Evolutionary conservation across 2,329 filamentous ascomycete genomes (phyloP).

Genomic region (Alternaria incomplexa): DNA sequence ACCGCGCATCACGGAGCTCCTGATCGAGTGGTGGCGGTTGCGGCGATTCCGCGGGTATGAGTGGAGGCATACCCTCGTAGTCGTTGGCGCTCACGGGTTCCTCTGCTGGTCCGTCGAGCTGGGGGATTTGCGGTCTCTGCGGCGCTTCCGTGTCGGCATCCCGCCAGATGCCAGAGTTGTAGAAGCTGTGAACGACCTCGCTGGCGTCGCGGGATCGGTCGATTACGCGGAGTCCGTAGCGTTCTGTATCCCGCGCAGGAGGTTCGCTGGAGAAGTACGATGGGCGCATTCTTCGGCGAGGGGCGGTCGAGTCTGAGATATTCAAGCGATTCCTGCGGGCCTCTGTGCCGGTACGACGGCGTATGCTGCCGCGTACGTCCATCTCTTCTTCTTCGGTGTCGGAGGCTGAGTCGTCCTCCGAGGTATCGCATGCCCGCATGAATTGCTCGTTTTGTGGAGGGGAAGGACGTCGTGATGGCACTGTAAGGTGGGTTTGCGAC

Average conservation of each 20-base stretch:
- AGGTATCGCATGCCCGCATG: constrained; percentile 61
- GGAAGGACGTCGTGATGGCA: constrained; percentile 41
- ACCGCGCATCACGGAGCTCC: constrained; percentile 69
- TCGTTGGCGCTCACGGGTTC: constrained; percentile 24
- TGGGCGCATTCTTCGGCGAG: constrained; percentile 23
- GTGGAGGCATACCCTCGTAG: constrained; percentile 21
- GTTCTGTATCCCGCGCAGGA: constrained; percentile 32
- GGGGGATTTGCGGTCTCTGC: constrained; percentile 12
- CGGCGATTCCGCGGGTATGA: constrained; percentile 10
- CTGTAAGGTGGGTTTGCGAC: constrained; percentile 48
- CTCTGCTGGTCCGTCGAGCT: constrained; percentile 26
- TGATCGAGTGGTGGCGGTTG: constrained; percentile 34
- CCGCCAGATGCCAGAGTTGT: constrained; percentile 15
- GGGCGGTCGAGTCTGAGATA: constrained; percentile 8
- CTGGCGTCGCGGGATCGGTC: constrained; percentile 37
- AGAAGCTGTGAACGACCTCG: constrained; percentile 38
- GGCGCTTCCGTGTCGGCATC: constrained; percentile 6
- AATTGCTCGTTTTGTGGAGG: constrained; percentile 47
- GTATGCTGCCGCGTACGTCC: constrained; percentile 12
- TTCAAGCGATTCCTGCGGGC: constrained; percentile 5
- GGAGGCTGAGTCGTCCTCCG: constrained; percentile 51
- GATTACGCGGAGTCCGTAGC: constrained; percentile 36
- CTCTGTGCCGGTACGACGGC: constrained; percentile 33
- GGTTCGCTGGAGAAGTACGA: constrained; percentile 34
- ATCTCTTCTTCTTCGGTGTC: constrained; percentile 61